These are phyloP conservation scores for Favolaschia claudopus DNA, from an alignment of 768 basidiomycete genomes.

Conservation along the genomic window DNA sequence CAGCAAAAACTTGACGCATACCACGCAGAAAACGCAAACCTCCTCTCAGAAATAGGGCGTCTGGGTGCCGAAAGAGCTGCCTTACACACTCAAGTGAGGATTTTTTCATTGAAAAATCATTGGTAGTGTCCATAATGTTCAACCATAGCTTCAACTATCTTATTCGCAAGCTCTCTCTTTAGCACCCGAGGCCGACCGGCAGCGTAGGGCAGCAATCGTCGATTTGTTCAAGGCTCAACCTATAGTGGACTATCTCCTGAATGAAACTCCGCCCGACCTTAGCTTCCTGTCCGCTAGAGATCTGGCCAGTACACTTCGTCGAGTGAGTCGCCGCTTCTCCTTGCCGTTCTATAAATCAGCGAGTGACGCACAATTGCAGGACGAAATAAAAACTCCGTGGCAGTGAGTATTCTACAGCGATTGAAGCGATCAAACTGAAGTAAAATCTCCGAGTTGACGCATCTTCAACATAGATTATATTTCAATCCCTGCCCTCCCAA, in stretches of 20 bases:
- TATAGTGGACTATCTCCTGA: conserved; percentile 17
- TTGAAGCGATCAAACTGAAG: no score
- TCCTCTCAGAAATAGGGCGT: not conserved
- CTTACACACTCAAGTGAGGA: conserved; percentile 16
- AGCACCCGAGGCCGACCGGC: conserved; percentile 30
- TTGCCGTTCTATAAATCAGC: not conserved
- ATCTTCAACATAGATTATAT: conserved; percentile 27
- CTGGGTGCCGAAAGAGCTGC: not conserved
- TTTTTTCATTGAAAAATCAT: no score
- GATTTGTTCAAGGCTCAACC: conserved; percentile 27
- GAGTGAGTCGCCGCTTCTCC: conserved; percentile 14
- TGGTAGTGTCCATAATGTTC: no score
- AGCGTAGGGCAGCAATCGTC: conserved; percentile 15
- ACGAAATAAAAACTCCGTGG: not conserved
- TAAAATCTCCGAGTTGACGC: no score
- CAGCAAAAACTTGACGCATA: not conserved
- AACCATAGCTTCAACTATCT: conserved; percentile 19
- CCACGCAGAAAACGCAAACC: not conserved
- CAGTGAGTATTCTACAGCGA: not conserved
- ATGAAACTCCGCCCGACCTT: conserved; percentile 17
- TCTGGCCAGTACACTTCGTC: conserved; percentile 12
- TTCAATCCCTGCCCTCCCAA: conserved; percentile 36
- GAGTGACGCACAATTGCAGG: not conserved
- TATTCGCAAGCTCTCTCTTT: conserved; percentile 28
- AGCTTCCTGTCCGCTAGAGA: not conserved